These are phyloP conservation scores for Emergomyces africanus DNA, from an alignment of 2,329 filamentous ascomycete species.

Conservation along the genomic window DNA sequence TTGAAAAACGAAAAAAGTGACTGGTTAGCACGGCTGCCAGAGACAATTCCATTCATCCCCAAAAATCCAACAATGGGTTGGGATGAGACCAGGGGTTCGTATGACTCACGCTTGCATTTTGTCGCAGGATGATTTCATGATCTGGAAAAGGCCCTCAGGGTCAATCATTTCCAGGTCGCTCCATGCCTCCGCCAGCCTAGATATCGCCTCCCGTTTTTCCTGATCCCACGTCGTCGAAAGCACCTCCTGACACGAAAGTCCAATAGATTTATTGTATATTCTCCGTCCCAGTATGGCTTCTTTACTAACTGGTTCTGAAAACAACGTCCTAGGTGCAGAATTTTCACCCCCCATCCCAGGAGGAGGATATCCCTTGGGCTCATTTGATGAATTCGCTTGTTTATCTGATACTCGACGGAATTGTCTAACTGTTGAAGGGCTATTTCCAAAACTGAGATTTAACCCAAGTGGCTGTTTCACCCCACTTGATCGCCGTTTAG, in stretches of 20 bases:
- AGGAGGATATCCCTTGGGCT: conserved; percentile 15
- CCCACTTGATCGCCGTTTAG: conserved; percentile 34
- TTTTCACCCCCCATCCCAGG: conserved; percentile 30
- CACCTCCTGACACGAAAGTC: conserved; percentile 71
- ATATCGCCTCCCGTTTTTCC: conserved; percentile 71
- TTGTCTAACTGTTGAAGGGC: conserved; percentile 77
- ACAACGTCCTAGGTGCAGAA: conserved; percentile 22
- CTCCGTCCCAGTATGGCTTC: conserved; percentile 72
- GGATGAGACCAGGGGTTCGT: too few relatives aligned
- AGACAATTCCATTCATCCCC: background rate
- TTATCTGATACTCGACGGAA: conserved; percentile 77
- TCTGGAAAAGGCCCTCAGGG: conserved; percentile 77
- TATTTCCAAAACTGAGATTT: conserved; percentile 89
- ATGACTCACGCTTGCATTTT: conserved; percentile 42
- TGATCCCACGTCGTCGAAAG: conserved; percentile 62
- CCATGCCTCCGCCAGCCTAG: conserved; percentile 74
- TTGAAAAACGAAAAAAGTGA: conserved; percentile 7
- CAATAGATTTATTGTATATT: conserved; percentile 68
- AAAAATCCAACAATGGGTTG: background rate
- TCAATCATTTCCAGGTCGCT: conserved; percentile 73
- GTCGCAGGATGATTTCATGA: conserved; percentile 67
- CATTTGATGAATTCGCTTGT: conserved; percentile 27
- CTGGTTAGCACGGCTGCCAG: background rate
- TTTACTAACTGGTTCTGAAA: conserved; percentile 42
- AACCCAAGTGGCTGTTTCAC: conserved; percentile 70